Base-by-base conservation (phyloP, 805 yeast genomes). In the Metschnikowia aberdeeniae region DNA sequence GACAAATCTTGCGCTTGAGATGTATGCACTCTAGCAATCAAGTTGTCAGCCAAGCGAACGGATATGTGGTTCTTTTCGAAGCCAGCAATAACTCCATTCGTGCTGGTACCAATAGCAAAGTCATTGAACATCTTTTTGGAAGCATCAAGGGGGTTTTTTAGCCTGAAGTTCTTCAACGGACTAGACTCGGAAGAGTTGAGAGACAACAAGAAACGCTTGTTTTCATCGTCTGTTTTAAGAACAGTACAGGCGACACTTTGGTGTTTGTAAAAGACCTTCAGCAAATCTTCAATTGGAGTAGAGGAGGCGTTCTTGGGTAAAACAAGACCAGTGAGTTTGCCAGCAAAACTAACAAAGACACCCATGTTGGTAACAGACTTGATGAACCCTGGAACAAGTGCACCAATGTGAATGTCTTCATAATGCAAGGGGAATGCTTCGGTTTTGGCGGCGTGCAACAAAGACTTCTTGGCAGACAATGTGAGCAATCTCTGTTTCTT, bases 301-400 rank as follows among this genome's bases (percentile, higher is more conserved):
- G 76, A 77, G 5, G 81, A 72, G 19, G 86, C 86, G 55, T 83
- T 81, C 58, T 83, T 81, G 45, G 90, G 86, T 49, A 87, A 76
- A 4, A 89, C 85, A 52, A 92, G 74, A 42, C 97, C 98, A 28
- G 88, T 86, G 51, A 92, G 77, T 43, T 77, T 78, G 51, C 86
- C 84, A 45, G 83, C 88, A 64, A 92, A 92, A 0, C 84, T 78
- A 46, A 92, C 85, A 61, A 92, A 92, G 10, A 89, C 71, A 52
- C 98, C 98, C 60, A 76, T 75, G 36, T 75, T 76, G n/a, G 95
- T 86, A 14, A 84, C 79, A 14, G 89, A 82, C 53, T 81, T 84
- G 33, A 92, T 80, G 61, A 73, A 90, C 35, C 98, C 99, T 46
- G 78, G 75, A 42, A 87, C 64, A 26, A 69, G 57, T 20, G 68